Base-by-base conservation (phyloP, 345 rosid genomes). In the Salix purpurea region DNA sequence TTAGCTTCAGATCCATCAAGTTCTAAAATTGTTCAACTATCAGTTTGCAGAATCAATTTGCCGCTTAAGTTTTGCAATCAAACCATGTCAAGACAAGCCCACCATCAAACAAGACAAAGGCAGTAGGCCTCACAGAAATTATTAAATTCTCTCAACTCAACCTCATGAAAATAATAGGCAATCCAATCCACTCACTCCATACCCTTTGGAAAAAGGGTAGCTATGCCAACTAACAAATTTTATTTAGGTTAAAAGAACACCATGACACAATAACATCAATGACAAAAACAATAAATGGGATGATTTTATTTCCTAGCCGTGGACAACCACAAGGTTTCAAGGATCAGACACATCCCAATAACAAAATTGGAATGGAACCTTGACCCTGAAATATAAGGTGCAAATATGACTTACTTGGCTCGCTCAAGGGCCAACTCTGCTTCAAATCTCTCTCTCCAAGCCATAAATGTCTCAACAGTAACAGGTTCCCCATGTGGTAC, bases 401-500 rank as follows among this genome's bases (percentile, higher is more conserved):
- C 7, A 10, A 32, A 40, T 46, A 50, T 48, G 76, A 87, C 98
- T 91, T 80, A 93, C 99, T 96, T 96, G 83, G 99, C 99, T 80
- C 92, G 88, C 83, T 93, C 96, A 77, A 96, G 90, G 48, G 99
- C 98, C 85, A 96, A 85, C 88, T 94, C 99, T 78, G 98, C 99
- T 81, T 96, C 98, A 80, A 80, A 93, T 86, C 92, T 91, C 84
- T 93, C 99, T 79, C 99, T 91, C 99, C 99, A 93, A 4, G 89
- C 97, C 78, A 91, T 72, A 90, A 96, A 96, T 26, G 99, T 91
- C 71, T 94, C 97, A 76, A 92, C 78, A 6, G 98, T 93, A 74
- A 96, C 99, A 82, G 97, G 91, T 85, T 96, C 99, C 79, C 99
- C 99, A 87, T 93, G 99, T 50, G 99, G 99, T 62, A 96, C 77